Base-by-base conservation (phyloP, 768 basidiomycete genomes). In the Tylopilus cervinicoccineus region DNA sequence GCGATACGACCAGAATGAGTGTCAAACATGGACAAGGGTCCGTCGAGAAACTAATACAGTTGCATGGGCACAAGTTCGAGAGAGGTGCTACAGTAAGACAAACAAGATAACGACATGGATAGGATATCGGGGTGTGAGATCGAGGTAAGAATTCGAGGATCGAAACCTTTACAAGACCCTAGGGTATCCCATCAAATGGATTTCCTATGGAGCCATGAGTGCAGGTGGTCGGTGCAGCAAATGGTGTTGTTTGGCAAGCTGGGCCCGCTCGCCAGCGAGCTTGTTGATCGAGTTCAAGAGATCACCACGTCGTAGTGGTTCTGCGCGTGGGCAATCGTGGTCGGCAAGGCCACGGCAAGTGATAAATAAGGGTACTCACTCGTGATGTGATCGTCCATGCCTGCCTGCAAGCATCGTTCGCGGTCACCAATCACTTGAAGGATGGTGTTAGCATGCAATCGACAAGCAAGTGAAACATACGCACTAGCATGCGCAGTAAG, bases 401-500 rank as follows among this genome's bases (percentile, higher is more conserved):
- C 84, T n/a, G 84, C 85, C 62, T 84, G 77, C 61, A 86, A 66
- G 60, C 83, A 88, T 51, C 85, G 73, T 61, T 88, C 86, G 38
- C 85, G 75, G 58, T 87, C 86, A 57, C 93, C 93, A 58, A 93
- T 91, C 93, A 94, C 89, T 92, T 92, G 43, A 9, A 50, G 51
- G 17, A 8, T 17, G 19, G 38, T 7, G 24, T 58, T 46, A 61
- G 46, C 4, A 58, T 47, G 17, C n/a, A 20, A 31, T 37, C 19
- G 5, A 34, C 7, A 41, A n/a, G 37, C 34, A 11, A 7, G 19
- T 22, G 43, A 28, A 33, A 24, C 17, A 41, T 26, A 85, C 89
- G 61, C 56, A 91, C 89, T 97, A 42, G 95, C 95, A 69, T 99
- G 95, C 3, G 95, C 95, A 1, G 96, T 98, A 33, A 99, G 74